Evolutionary conservation across 768 basidiomycete genomes (phyloP).

Genomic region (Naematelia aurantialba): DNA sequence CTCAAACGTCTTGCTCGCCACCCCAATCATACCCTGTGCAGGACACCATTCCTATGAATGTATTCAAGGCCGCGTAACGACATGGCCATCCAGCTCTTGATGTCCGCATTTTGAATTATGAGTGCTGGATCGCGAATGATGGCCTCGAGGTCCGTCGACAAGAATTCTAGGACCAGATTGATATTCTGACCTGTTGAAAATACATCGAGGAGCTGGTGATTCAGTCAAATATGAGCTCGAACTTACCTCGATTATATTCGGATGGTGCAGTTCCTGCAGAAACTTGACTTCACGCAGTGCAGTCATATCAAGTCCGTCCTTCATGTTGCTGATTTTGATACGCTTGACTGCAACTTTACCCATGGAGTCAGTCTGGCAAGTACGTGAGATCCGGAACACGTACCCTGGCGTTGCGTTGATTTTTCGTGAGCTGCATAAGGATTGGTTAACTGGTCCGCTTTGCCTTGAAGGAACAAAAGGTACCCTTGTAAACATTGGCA

Average conservation of each 20-base stretch:
- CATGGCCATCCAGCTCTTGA: slow-evolving; percentile 99
- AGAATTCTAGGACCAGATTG: slow-evolving; percentile 93
- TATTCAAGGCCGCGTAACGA: slow-evolving; percentile 96
- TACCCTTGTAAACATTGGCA: slow-evolving; percentile 91
- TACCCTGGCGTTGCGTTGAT: slow-evolving; percentile 39
- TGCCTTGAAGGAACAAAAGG: neutral
- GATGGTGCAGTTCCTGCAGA: slow-evolving; percentile 85
- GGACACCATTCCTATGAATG: slow-evolving; percentile 87
- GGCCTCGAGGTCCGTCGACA: slow-evolving; percentile 93
- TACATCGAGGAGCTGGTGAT: slow-evolving; percentile 78
- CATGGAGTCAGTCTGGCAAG: slow-evolving; percentile 52
- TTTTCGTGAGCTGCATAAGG: slow-evolving; percentile 30
- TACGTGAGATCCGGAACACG: neutral
- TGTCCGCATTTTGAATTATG: slow-evolving; percentile 89
- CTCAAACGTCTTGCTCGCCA: neutral
- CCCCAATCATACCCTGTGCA: slow-evolving; percentile 68
- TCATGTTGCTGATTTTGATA: slow-evolving; percentile 93
- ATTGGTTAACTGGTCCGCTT: neutral
- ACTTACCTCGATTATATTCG: slow-evolving; percentile 85
- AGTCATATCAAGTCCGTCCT: slow-evolving; percentile 98
- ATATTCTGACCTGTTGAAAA: slow-evolving; percentile 95
- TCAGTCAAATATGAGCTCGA: neutral
- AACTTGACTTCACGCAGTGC: slow-evolving; percentile 98
- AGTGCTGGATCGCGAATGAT: slow-evolving; percentile 90
- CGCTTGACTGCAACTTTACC: slow-evolving; percentile 89